Evolutionary conservation across 139 green algal species (phyloP), one percentile per base, ranked within the genome.

Genomic region (Haematococcus sp.): DNA sequence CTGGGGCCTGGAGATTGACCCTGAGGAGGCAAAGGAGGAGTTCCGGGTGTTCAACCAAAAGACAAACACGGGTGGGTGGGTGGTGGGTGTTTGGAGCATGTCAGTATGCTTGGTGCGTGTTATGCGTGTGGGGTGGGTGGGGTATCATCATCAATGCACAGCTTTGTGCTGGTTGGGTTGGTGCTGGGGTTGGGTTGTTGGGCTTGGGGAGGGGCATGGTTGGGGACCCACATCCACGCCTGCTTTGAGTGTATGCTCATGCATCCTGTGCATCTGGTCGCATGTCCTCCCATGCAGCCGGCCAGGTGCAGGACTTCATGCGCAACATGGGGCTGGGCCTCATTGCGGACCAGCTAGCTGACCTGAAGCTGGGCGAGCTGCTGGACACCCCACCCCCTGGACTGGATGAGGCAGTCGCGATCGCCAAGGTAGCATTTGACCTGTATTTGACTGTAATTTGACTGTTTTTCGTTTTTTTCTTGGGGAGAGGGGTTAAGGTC

Each of bases 301-400:
- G 46, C 15, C 78, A 89, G 46, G 83, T 89, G n/a, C 80, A 89
- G 70, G 88, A 95, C 74, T 93, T 97, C 54, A 87, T 97, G 80
- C 84, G 87, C 15, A 74, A 79, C 34, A 87, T 98, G 71, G 94
- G 94, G 22, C 63, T 98, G 61, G 90, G 88, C 25, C 80, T 83
- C 32, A 54, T 97, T 2, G 76, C 87, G 51, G 84, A 91, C 20
- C 87, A 95, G 80, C 81, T 98, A 63, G 84, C 84, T 33, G 95
- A 98, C 33, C 83, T 98, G 0, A 96, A 97, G 77, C 86, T 99
- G 35, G 91, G 91, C 0, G 96, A 99, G 82, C 88, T 99, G 75
- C 91, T 99, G 32, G 91, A 98, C 82, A 98, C 94, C 9, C 94
- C 96, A 4, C 96, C 96, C 0, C 96, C 96, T 1, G 94, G 94